These are phyloP conservation scores for Yarrowia alimentaria DNA, from an alignment of 805 yeast species.

Conservation along the genomic window DNA sequence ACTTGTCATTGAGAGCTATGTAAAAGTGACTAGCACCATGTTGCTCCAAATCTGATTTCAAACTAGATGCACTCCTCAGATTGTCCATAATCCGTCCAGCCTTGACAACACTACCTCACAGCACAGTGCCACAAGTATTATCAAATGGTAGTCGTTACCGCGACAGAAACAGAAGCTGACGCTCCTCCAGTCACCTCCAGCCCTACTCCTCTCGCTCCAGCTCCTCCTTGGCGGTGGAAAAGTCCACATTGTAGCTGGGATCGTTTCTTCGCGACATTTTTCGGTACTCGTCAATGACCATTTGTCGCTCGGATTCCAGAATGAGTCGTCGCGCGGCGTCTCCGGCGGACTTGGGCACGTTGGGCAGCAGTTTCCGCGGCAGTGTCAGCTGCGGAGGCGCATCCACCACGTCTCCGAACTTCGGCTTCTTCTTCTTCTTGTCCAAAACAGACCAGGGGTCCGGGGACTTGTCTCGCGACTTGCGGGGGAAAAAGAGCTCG, in stretches of 20 bases:
- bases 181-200: no score
- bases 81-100: no score
- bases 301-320: conserved; percentile 42
- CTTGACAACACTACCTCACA: no score
- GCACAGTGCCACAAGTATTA: no score
- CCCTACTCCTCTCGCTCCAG: no score
- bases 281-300: conserved; percentile 41
- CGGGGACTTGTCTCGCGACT: conserved; percentile 41
- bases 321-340: conserved; percentile 41
- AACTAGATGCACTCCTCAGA: no score
- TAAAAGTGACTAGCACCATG: no score
- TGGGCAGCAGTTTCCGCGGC: conserved; percentile 38
- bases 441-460: conserved; percentile 45
- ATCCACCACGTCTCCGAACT: conserved; percentile 45
- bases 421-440: conserved; percentile 36
- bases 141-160: no score
- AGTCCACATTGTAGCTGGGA: conserved; percentile 18
- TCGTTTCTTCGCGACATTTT: conserved; percentile 33
- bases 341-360: conserved; percentile 45
- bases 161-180: no score
- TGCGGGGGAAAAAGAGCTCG: conserved; percentile 12
- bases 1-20: no score
- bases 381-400: conserved; percentile 43
- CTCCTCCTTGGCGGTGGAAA: conserved; percentile 19
- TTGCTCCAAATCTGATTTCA: no score